These are phyloP conservation scores for Aspergillus sp. DNA, from an alignment of 2,329 filamentous ascomycete species.

Conservation along the genomic window DNA sequence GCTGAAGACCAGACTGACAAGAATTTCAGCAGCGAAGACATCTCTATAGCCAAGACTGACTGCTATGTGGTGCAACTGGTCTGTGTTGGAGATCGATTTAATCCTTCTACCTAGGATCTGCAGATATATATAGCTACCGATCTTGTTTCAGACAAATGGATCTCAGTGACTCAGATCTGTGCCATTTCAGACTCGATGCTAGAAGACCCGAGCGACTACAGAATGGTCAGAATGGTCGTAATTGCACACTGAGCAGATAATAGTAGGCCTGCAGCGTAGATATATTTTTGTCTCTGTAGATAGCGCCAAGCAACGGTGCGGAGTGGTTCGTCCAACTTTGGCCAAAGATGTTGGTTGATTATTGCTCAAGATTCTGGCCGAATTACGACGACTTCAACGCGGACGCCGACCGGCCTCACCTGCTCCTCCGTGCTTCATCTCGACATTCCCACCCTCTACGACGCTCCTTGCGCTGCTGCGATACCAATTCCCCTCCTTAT, in stretches of 20 bases:
- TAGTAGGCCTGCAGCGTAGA: too few relatives aligned
- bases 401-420: neutral
- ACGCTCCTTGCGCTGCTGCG: neutral
- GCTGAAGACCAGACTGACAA: too few relatives aligned
- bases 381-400: slow-evolving; percentile 9
- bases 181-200: neutral
- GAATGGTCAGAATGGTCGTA: neutral
- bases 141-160: neutral
- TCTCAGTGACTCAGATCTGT: too few relatives aligned
- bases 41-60: too few relatives aligned
- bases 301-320: slow-evolving; percentile 16
- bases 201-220: neutral
- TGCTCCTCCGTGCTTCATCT: neutral
- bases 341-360: neutral
- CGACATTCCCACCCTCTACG: neutral
- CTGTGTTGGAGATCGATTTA: neutral
- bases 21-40: too few relatives aligned
- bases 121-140: neutral
- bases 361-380: neutral
- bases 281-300: neutral
- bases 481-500: neutral
- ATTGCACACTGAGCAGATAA: neutral
- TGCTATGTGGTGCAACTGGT: neutral
- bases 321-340: neutral
- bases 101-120: neutral